Base-by-base conservation (phyloP, 345 rosid species). In the Brassica incana region DNA sequence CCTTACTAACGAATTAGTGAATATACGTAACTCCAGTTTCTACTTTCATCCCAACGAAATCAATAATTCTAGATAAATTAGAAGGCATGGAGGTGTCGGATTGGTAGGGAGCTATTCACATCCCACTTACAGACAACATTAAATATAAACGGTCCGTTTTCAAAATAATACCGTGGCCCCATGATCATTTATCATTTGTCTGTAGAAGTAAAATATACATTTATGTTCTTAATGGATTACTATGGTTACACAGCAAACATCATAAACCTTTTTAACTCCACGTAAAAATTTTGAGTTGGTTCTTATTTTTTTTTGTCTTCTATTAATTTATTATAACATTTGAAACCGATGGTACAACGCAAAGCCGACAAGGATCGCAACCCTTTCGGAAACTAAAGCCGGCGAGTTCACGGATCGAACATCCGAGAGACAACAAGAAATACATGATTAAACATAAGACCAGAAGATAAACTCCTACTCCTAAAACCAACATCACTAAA, bases 81-180 rank as follows among this genome's bases (percentile, higher is more conserved):
- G 52, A 74, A 80, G 67, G 83, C 79, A 80, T 74, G 83, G 79
- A 63, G 74, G 74, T 80, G 79, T 74, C 83, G 69, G 79, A 74
- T 74, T 69, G 82, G 78, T 74, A 74, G 75, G 82, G 75, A 67
- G 69, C 75, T 80, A 45, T 45, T 20, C 74, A 73, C 78, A 79
- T 73, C 74, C 10, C 56, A 73, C 54, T 11, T 14, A 48, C 15
- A 14, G 54, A 48, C 54, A 3, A 63, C 75, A 74, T 74, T 80
- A 5, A 80, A 74, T 74, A 16, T 10, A 36, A 69, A 36, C 78
- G 67, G 75, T 69, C 83, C 79, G 11, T 62, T 74, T 69, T 18
- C 18, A 33, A 74, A 48, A 74, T 69, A 20, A 80, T 80, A 62
- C 50, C 58, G 3, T 25, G 66, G 35, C 67, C 81, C 82, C 75